Base-by-base conservation (phyloP, 1,284 basidiomycete genomes). In the Trichosporon sp. region DNA sequence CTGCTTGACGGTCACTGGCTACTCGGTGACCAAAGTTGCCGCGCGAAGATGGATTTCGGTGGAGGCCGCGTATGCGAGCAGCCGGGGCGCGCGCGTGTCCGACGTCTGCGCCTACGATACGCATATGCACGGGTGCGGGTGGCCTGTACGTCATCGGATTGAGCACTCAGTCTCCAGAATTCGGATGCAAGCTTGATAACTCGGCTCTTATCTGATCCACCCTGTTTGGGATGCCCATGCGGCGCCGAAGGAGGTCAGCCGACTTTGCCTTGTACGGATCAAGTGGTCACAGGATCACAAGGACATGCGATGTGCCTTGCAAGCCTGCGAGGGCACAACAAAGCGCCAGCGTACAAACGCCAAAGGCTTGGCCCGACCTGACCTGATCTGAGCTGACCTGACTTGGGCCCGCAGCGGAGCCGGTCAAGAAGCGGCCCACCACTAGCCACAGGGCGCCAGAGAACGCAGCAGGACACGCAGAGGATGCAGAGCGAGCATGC, bases 31-130 rank as follows among this genome's bases (percentile, higher is more conserved):
- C 46, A 52, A 52, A 7, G 49, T 29, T 29, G 40, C 40, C 40
- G 40, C 40, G n/a, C n/a, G n/a, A 21, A 21, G 40, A 11, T 44
- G 40, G 9, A 21, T 44, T 44, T 44, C 19, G 40, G 40, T 29
- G 49, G 49, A 54, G 49, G 49, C 49, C 27, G 49, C 49, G 49
- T 54, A 54, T 54, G 49, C 49, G 49, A 54, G 27, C 49, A 54
- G 49, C 49, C n/a, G n/a, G n/a, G n/a, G n/a, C n/a, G n/a, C n/a
- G n/a, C n/a, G n/a, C n/a, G n/a, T n/a, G n/a, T n/a, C n/a, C 49
- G 49, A 44, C 11, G 36, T 14, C 19, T 16, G 16, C 37, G 37
- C 19, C 40, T 44, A 21, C n/a, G n/a, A n/a, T 23, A 21, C 40
- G 19, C 40, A 5, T 32, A 11, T 32, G 32, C 32, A 44, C 40